These are phyloP conservation scores for Endocarpon pusillum DNA, from an alignment of 495 filamentous ascomycete genomes.

Conservation along the genomic window DNA sequence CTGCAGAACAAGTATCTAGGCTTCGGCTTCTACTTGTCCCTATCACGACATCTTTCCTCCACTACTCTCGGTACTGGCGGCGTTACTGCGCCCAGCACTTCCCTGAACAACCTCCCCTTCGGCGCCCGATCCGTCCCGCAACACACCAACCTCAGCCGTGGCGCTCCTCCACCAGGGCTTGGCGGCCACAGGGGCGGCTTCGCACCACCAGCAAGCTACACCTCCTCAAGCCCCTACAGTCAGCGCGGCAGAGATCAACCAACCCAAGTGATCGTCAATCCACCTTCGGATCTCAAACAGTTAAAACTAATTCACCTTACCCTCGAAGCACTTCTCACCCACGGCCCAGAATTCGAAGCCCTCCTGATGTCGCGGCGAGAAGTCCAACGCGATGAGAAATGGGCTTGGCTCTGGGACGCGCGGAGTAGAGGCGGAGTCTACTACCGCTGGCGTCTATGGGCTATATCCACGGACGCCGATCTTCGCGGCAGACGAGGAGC, in stretches of 20 bases:
- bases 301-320: conserved; percentile 79
- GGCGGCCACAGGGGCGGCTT: conserved; percentile 38
- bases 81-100: conserved; percentile 29
- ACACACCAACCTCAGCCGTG: conserved; percentile 28
- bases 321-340: conserved; percentile 55
- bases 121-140: conserved; percentile 57
- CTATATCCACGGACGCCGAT: conserved; percentile 46
- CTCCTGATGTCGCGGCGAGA: conserved; percentile 71
- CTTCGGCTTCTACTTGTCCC: conserved; percentile 63
- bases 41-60: conserved; percentile 74
- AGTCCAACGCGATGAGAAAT: conserved; percentile 70
- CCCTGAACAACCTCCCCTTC: conserved; percentile 51
- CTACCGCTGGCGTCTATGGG: conserved; percentile 85
- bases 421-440: conserved; percentile 63
- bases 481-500: conserved; percentile 15
- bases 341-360: conserved; percentile 83
- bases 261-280: conserved; percentile 54
- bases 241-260: conserved; percentile 22
- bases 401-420: conserved; percentile 88
- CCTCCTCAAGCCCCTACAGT: conserved; percentile 5
- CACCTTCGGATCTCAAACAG: conserved; percentile 63
- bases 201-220: conserved; percentile 64
- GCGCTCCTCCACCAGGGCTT: conserved; percentile 44
- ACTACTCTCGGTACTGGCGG: conserved; percentile 45
- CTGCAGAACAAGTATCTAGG: conserved; percentile 81